These are phyloP conservation scores for Bacidia rubella DNA, from an alignment of 495 filamentous ascomycete genomes.

Conservation along the genomic window DNA sequence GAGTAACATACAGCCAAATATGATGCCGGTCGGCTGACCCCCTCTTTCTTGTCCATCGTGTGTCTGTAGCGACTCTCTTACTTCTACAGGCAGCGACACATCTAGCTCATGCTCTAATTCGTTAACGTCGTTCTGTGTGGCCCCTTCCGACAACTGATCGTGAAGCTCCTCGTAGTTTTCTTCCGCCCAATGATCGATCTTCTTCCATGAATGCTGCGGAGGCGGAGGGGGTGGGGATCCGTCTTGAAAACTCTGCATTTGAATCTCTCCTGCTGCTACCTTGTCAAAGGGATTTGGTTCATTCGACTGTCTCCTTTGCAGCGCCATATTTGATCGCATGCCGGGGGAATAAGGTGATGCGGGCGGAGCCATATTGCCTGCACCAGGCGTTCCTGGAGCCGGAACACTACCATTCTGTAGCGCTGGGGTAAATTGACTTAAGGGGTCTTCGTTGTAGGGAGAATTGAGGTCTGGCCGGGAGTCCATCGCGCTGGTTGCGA, in stretches of 20 bases:
- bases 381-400: slow-evolving; percentile 42
- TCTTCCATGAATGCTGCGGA: slow-evolving; percentile 75
- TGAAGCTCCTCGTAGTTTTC: slow-evolving; percentile 88
- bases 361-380: slow-evolving; percentile 29
- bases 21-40: slow-evolving; percentile 77
- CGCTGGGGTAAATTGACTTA: slow-evolving; percentile 40
- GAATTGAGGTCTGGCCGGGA: slow-evolving; percentile 61
- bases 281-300: slow-evolving; percentile 50
- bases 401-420: slow-evolving; percentile 43
- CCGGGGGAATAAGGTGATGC: slow-evolving; percentile 75
- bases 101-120: slow-evolving; percentile 94
- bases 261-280: slow-evolving; percentile 68
- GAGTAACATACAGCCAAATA: slow-evolving; percentile 88
- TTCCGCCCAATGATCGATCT: slow-evolving; percentile 89
- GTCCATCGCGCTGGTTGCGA: slow-evolving; percentile 64
- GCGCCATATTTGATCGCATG: slow-evolving; percentile 58
- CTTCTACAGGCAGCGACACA: slow-evolving; percentile 83
- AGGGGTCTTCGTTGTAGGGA: slow-evolving; percentile 51
- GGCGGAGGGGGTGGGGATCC: slow-evolving; percentile 83
- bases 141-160: slow-evolving; percentile 84
- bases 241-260: slow-evolving; percentile 91
- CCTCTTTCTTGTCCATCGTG: slow-evolving; percentile 96
- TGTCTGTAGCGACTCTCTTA: slow-evolving; percentile 77
- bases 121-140: slow-evolving; percentile 88
- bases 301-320: slow-evolving; percentile 37